Evolutionary conservation across 2,329 filamentous ascomycete species (phyloP), one percentile per base, ranked within the genome.

Genomic region (Dactylellina drechsleri): DNA sequence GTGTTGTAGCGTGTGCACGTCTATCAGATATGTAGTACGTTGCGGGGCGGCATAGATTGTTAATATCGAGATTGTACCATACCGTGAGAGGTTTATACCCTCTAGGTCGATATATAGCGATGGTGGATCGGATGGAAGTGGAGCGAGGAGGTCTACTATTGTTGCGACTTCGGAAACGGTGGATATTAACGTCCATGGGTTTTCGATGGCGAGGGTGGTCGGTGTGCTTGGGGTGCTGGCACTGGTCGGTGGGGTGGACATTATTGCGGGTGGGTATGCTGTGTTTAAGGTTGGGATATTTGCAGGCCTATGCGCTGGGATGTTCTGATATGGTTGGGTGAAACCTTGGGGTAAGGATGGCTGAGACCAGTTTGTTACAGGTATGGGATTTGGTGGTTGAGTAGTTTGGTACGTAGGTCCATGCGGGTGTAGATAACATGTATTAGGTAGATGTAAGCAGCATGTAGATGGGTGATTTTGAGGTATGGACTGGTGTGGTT

Each of bases 61-160:
- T 0, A 86, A 23, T n/a, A 86, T 82, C 0, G 84, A 85, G 13
- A 87, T 79, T 4, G 80, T 81, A 1, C 85, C 84, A 13, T 83
- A 40, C 2, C 84, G 80, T 10, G 76, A 79, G 6, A 86, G 83
- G 7, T 84, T 80, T 6, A 82, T 79, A 1, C 85, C 85, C 79
- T 87, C 85, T 0, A 86, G 77, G 68, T 86, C 85, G 13, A 87
- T 26, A 77, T 82, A 87, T 2, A 87, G 79, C n/a, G 81, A 81
- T 5, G 77, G 82, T 2, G 80, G 80, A 1, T 45, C 66, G 1
- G 66, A 76, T 2, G 80, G 80, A 3, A 81, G 77, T 10, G 50
- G 68, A 4, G 65, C 53, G 28, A 82, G 53, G 6, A 12, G 31
- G 36, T 70, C 64, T 13, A 76, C n/a, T 2, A 77, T 26, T 7